Evolutionary conservation across 768 basidiomycete species (phyloP).

Genomic region (Tephrocybe sp.): DNA sequence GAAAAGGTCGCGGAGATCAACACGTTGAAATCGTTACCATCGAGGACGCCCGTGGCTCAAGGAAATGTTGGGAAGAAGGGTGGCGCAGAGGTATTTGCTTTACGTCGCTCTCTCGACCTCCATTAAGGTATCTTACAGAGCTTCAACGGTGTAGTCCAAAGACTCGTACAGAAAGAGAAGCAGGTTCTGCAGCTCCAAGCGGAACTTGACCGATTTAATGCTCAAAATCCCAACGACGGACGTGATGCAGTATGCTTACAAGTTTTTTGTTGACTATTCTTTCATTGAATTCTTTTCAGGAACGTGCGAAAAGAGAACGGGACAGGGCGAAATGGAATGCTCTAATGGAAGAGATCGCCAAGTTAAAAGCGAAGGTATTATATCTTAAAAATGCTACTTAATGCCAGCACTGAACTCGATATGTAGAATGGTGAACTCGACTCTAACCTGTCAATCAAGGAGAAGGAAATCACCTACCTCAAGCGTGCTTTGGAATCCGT

Average conservation of each 20-base stretch:
- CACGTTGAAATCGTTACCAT: slow-evolving; percentile 53
- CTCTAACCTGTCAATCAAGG: slow-evolving; percentile 42
- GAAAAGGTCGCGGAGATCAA: slow-evolving; percentile 68
- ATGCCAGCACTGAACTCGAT: slow-evolving; percentile 1
- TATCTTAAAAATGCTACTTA: background rate
- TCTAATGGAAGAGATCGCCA: slow-evolving; percentile 71
- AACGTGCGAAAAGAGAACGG: slow-evolving; percentile 71
- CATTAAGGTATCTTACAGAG: slow-evolving; percentile 35
- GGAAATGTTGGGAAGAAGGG: slow-evolving; percentile 49
- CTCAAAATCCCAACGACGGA: slow-evolving; percentile 52
- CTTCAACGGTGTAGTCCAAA: slow-evolving; percentile 73
- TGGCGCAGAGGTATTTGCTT: slow-evolving; percentile 51
- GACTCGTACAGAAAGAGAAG: slow-evolving; percentile 82
- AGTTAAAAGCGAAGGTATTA: slow-evolving; percentile 64
- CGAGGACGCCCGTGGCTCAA: slow-evolving; percentile 31
- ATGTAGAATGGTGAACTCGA: slow-evolving; percentile 56
- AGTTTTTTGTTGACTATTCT: background rate
- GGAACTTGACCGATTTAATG: slow-evolving; percentile 63
- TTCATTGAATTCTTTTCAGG: slow-evolving; percentile 33
- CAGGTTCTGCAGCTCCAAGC: slow-evolving; percentile 72
- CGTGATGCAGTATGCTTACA: slow-evolving; percentile 57
- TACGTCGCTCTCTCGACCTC: background rate
- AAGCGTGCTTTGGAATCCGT: slow-evolving; percentile 88
- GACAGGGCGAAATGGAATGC: slow-evolving; percentile 71
- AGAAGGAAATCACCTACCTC: slow-evolving; percentile 73